Evolutionary conservation across 2,329 filamentous ascomycete genomes (phyloP), one percentile per base, ranked within the genome.

Genomic region (Didymella pomorum): DNA sequence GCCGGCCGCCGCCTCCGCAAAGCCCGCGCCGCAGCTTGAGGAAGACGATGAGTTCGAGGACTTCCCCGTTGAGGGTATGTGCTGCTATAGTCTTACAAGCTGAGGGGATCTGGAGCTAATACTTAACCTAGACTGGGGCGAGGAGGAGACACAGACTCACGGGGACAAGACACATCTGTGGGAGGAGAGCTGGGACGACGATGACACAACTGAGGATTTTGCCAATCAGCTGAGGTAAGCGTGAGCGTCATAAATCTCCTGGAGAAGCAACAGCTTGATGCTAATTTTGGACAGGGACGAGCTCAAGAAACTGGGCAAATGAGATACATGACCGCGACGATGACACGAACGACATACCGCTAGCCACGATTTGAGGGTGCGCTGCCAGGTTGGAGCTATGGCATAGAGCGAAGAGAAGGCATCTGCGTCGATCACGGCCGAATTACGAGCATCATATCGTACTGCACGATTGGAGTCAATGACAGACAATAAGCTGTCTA

Each of bases 171-270:
- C 88, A 77, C 93, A 98, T 81, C 83, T 99, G 53, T 99, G 95
- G 95, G 95, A 99, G 80, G 95, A 99, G 84, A 97, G 93, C 84
- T 99, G 95, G 95, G 95, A 99, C 75, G 95, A 99, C 74, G 94
- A 98, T 77, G 95, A 98, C 80, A 95, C 92, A 66, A 95, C 86
- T 71, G 95, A 99, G 76, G 95, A 99, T 74, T 99, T 99, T 78
- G 95, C 93, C 12, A 87, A 91, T 72, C 94, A 98, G 82, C 81
- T 99, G 74, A 96, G 92, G 94, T 97, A 79, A 67, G 89, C 23
- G 46, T 52, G 21, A 4, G 0, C 37, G 1, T 4, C 7, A 21
- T 41, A 6, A 14, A 18, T 9, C 2, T 1, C 7, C 10, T 37
- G 6, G 18, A 21, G 12, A 7, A 21, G 9, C 18, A 14, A 25